These are phyloP conservation scores for Coffea humblotiana DNA, from an alignment of 305 asterid genomes.

Conservation along the genomic window DNA sequence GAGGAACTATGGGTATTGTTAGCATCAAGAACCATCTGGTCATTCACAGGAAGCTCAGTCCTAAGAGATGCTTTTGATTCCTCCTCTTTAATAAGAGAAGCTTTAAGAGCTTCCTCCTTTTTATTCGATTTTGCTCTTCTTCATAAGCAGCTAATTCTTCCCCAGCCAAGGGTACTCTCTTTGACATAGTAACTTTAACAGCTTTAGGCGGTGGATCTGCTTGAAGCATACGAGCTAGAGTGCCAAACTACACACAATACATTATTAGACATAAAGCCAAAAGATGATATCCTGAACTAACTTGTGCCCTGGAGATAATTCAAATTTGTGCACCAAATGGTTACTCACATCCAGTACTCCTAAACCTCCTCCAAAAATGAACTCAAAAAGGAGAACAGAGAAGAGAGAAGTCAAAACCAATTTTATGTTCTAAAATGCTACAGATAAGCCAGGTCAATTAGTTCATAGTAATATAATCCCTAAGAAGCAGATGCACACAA, in stretches of 20 bases:
- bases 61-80: constrained; percentile 64
- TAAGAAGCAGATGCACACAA: neutral
- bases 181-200: constrained; percentile 91
- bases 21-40: constrained; percentile 76
- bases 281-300: neutral
- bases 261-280: neutral
- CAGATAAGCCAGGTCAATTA: neutral
- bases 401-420: neutral
- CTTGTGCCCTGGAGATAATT: neutral
- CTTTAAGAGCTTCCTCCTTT: constrained; percentile 91
- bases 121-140: constrained; percentile 76
- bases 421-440: neutral
- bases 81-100: constrained; percentile 80
- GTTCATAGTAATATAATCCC: neutral
- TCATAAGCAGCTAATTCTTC: constrained; percentile 99
- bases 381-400: neutral
- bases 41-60: constrained; percentile 51
- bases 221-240: constrained; percentile 94
- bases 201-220: constrained; percentile 99
- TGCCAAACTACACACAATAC: constrained; percentile 66
- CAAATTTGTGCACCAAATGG: neutral
- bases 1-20: constrained; percentile 44
- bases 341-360: neutral
- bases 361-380: no score
- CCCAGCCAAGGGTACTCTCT: constrained; percentile 90